Base-by-base conservation (phyloP, 2,329 filamentous ascomycete genomes). In the Monosporascus sp. region DNA sequence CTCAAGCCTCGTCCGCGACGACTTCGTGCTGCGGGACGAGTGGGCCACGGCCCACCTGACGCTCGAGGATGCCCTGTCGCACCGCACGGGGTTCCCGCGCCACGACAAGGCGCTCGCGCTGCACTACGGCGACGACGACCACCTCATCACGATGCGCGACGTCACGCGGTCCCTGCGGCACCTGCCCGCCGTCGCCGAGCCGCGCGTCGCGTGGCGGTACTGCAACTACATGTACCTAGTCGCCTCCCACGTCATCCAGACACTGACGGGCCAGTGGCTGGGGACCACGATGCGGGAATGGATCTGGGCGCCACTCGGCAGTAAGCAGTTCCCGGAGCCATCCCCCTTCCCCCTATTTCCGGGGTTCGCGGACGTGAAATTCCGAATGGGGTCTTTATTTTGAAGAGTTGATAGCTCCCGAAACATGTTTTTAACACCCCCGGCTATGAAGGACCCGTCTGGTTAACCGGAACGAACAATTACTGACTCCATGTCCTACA, bases 191-290 rank as follows among this genome's bases (percentile, higher is more conserved):
- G 70, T 68, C 0, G 63, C 65, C 7, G 74, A 78, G 56, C 70
- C 78, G 5, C 70, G 80, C 2, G 68, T 70, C 1, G 67, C 60
- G 51, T 80, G 69, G 52, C 68, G 75, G 54, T 83, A 82, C 64
- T 75, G 71, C 67, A 82, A 82, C 60, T 64, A 78, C 22, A 77
- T 81, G 74, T 83, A 70, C 61, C 71, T 73, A 37, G 73, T 72
- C 1, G 72, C 75, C 0, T 66, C 73, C n/a, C 72, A 80, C 59
- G 67, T 70, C 3, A 60, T 79, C 7, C 71, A 81, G 62, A 72
- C 65, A 2, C 61, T 77, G 1, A 74, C 73, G 35, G 66, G 68
- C 4, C 50, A 50, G 7, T 65, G 63, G 56, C 67, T 80, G 17
- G 72, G 70, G 5, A 60, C 68, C 17, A 66, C 74, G 40, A 63